Base-by-base conservation (phyloP, 1,284 basidiomycete genomes). In the Microbotryomycetes sp. region DNA sequence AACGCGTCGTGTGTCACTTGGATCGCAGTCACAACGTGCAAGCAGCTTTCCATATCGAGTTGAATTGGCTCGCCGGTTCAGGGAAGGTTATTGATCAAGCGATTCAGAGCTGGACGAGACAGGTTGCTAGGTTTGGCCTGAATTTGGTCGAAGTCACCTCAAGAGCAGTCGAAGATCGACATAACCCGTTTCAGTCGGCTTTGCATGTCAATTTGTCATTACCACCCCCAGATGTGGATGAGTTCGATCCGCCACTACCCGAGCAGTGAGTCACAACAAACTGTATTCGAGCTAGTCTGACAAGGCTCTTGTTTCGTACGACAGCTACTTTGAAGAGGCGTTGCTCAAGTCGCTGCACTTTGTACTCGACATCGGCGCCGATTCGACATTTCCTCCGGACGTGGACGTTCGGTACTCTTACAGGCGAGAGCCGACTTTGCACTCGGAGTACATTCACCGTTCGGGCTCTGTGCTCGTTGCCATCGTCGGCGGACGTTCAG, bases 31-130 rank as follows among this genome's bases (percentile, higher is more conserved):
- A 96, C 76, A 94, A 94, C 72, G 87, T 89, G 0, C 82, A 81
- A 19, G 93, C 87, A 47, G 90, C 89, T 59, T 93, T 93, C 77
- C 92, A 96, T 76, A 91, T 96, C 72, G 93, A 98, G 76, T 81
- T 98, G 48, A 92, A 97, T 69, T 98, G 96, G 94, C 86, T 97
- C 26, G 92, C 92, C 9, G 90, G 92, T 0, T 93, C 92, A 0
- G 89, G 92, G n/a, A 84, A 89, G n/a, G 87, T 88, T 66, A 89
- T 98, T 62, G 94, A 98, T 67, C 92, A 96, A 70, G 81, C 87
- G 45, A 81, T 97, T 12, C 85, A 88, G 47, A 82, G 84, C 56
- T 96, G 92, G 88, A 85, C 84, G 53, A 82, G 89, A 32, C 82
- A 84, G 1, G 88, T 96, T 36, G 92, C 97, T 70, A 83, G 87